A percentile compares a stretch with the other conserved stretches of the same genome.
These are phyloP conservation scores for Mucor irregularis DNA, from an alignment of 371 early-diverging fungal genomes.

Conservation along the genomic window DNA sequence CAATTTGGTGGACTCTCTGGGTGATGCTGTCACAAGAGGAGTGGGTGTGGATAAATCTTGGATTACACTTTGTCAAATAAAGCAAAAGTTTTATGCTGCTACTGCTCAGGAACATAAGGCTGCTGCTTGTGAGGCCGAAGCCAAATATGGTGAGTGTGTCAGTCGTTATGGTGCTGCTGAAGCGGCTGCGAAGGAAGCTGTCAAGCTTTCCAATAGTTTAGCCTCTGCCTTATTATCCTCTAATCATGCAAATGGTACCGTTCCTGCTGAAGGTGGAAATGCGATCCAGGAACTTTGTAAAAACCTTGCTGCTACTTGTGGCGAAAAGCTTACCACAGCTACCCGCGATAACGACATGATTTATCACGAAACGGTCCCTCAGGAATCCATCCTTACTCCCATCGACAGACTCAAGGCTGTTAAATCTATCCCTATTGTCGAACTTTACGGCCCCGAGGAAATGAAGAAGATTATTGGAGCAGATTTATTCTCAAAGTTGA, in stretches of 20 bases:
- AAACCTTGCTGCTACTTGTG: conserved; percentile 51
- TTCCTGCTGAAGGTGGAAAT: conserved; percentile 60
- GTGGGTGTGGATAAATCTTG: conserved; percentile 69
- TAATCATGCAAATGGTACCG: conserved; percentile 43
- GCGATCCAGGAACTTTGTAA: conserved; percentile 70
- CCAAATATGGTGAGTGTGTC: conserved; percentile 85
- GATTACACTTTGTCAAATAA: conserved; percentile 73
- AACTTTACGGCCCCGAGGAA: conserved; percentile 68
- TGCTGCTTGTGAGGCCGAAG: conserved; percentile 71
- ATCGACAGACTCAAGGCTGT: conserved; percentile 82
- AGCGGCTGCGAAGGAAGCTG: conserved; percentile 79
- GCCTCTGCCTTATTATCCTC: conserved; percentile 42
- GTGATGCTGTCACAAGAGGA: conserved; percentile 52
- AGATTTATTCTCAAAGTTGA: conserved; percentile 85
- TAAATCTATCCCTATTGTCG: conserved; percentile 76
- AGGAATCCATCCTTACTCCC: conserved; percentile 72
- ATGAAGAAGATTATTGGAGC: conserved; percentile 74
- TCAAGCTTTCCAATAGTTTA: conserved; percentile 69
- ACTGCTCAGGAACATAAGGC: conserved; percentile 84
- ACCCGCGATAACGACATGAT: conserved; percentile 94
- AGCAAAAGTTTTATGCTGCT: conserved; percentile 84
- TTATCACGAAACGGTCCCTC: conserved; percentile 89
- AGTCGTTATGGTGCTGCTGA: conserved; percentile 80
- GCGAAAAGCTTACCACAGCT: conserved; percentile 61
- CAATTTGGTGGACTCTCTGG: conserved; percentile 64